phyloP scores from a whole-genome alignment of 23 red algal genomes.

The Chondrus crispus region DNA sequence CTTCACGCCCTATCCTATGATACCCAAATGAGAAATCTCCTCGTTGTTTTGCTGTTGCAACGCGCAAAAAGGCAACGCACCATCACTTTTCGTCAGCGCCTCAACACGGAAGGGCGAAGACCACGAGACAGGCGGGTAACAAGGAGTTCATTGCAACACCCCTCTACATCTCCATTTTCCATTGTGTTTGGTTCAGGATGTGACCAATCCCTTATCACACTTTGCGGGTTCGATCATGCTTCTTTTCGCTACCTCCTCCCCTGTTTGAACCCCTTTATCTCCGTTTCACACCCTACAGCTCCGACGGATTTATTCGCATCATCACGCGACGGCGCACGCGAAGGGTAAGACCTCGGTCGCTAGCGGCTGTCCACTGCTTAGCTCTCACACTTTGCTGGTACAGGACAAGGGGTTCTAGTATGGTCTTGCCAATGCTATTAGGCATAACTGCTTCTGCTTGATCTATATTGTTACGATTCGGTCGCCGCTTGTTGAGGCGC shows the following conservation, averaged over 20 bases:
- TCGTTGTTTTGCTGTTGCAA: neutral
- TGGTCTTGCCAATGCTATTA: neutral
- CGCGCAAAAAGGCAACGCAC: neutral
- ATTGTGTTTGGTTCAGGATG: neutral
- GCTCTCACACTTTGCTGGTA: neutral
- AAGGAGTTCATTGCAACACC: neutral
- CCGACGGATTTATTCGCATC: neutral
- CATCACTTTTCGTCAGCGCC: neutral
- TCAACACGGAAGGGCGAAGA: neutral
- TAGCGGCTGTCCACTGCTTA: neutral
- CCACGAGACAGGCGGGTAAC: neutral
- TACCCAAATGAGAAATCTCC: too few species aligned
- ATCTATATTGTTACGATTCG: neutral
- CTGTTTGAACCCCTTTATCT: neutral
- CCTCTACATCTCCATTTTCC: neutral
- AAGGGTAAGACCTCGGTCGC: neutral
- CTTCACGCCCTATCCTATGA: too few species aligned
- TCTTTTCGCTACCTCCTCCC: neutral
- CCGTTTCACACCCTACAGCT: neutral
- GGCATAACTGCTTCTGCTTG: neutral
- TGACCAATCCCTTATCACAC: neutral
- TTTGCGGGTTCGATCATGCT: neutral
- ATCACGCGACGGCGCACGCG: neutral
- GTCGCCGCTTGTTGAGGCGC: neutral
- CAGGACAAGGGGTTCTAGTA: neutral